These are phyloP conservation scores for Raddia guianensis DNA, from an alignment of 176 grass and related monocot genomes.

Conservation along the genomic window DNA sequence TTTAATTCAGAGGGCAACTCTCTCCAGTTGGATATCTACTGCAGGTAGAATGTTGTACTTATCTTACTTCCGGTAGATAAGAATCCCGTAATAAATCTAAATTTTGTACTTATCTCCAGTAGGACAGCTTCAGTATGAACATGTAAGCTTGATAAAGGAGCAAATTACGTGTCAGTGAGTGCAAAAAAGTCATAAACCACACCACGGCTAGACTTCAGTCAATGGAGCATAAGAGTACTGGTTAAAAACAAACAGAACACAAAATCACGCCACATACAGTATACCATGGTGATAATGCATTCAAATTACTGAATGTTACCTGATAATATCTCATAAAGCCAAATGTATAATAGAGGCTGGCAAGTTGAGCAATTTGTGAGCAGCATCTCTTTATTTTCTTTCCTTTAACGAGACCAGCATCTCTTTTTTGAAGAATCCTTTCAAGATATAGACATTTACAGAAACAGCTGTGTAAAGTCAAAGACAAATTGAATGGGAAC, in stretches of 20 bases:
- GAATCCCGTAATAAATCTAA: no score
- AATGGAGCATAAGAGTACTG: background rate
- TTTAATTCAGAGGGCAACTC: no score
- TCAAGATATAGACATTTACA: conserved; percentile 26
- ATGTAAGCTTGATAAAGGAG: no score
- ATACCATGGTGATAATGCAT: background rate
- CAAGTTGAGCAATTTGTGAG: background rate
- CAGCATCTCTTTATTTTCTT: background rate
- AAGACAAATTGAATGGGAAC: background rate
- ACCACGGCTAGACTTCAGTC: background rate
- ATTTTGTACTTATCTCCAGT: no score
- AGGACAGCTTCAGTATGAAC: no score
- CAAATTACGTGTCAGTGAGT: background rate
- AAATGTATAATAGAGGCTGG: background rate
- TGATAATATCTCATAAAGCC: background rate
- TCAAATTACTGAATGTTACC: background rate
- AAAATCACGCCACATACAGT: no score
- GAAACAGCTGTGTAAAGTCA: background rate
- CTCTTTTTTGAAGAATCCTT: background rate
- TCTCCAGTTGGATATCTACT: no score
- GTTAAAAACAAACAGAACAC: no score
- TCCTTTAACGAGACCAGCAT: background rate
- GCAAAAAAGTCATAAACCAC: background rate
- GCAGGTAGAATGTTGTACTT: no score
- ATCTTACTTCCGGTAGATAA: no score